These are phyloP conservation scores for Biscutella laevigata DNA, from an alignment of 441 rosid genomes.

Conservation along the genomic window DNA sequence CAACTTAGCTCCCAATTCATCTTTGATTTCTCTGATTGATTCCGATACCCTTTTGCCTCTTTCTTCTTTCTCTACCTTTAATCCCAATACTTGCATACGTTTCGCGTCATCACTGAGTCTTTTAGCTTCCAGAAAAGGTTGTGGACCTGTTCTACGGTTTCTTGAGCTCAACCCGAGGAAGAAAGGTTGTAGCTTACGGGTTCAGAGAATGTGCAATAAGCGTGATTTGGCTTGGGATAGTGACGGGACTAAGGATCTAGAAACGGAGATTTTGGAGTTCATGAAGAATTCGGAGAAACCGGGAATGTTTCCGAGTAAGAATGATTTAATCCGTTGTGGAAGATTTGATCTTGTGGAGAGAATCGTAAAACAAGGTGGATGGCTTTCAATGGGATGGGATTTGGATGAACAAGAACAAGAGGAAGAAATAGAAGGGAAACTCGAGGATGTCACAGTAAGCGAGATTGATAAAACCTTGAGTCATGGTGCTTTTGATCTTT, in stretches of 20 bases:
- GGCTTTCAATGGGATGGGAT: constrained; percentile 90
- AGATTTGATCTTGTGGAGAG: constrained; percentile 69
- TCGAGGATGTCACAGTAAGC: neutral
- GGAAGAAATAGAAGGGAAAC: constrained; percentile 10
- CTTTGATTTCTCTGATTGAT: constrained; percentile 26
- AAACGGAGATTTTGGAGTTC: constrained; percentile 74
- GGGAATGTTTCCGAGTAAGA: constrained; percentile 57
- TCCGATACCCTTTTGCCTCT: constrained; percentile 22
- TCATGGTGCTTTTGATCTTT: constrained; percentile 22
- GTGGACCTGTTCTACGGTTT: constrained; percentile 26
- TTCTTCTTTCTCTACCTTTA: constrained; percentile 13
- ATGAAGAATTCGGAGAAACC: constrained; percentile 57
- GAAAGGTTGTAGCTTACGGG: constrained; percentile 24
- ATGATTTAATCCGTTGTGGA: constrained; percentile 48
- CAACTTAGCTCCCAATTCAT: constrained; percentile 26
- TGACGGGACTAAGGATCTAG: constrained; percentile 37
- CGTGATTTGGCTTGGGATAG: constrained; percentile 25
- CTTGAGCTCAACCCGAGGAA: constrained; percentile 28
- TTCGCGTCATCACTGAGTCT: neutral
- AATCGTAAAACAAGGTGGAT: constrained; percentile 57
- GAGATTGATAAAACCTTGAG: constrained; percentile 10
- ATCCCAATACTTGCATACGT: constrained; percentile 2
- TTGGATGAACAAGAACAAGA: constrained; percentile 32
- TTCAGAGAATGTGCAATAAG: constrained; percentile 40
- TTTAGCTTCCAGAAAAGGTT: constrained; percentile 10